Conservation (phyloP, 805 yeast genomes). For the Starmerella geochares region DNA sequence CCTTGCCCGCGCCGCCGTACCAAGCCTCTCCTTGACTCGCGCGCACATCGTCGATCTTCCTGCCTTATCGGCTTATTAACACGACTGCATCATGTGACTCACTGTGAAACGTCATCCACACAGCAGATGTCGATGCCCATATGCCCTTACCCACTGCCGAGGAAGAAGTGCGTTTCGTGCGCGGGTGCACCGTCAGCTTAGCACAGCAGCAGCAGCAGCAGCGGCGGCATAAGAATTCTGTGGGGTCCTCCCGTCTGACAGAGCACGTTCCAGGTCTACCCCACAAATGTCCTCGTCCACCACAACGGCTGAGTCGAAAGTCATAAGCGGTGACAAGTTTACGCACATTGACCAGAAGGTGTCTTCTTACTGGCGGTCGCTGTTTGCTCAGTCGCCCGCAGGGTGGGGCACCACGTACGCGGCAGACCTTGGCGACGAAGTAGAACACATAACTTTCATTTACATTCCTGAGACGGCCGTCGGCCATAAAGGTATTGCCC, state of each 20-base stretch:
- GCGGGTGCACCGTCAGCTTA: too few species aligned
- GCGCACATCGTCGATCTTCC: not conserved
- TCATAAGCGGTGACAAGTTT: not conserved
- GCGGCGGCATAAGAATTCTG: not conserved
- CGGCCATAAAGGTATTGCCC: slow-evolving; percentile 65
- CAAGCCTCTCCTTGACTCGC: not conserved
- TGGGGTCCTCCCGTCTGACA: not conserved
- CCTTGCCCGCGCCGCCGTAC: not conserved
- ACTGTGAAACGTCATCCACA: not conserved
- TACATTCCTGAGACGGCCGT: slow-evolving; percentile 36
- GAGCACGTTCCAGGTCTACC: too few species aligned
- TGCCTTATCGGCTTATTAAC: not conserved
- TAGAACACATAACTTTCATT: slow-evolving; percentile 13
- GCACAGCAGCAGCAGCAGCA: too few species aligned
- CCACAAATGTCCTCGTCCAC: not conserved
- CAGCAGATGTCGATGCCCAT: not conserved
- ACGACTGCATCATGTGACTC: not conserved
- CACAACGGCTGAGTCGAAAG: not conserved
- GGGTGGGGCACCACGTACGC: not conserved
- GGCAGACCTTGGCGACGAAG: not conserved
- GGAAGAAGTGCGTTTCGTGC: not conserved
- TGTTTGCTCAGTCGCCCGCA: not conserved
- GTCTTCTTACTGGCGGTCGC: slow-evolving; percentile 6
- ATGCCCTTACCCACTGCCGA: not conserved
- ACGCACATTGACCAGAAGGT: not conserved